Evolutionary conservation across 2,329 filamentous ascomycete species (phyloP).

Genomic region (Fusarium vanettenii): DNA sequence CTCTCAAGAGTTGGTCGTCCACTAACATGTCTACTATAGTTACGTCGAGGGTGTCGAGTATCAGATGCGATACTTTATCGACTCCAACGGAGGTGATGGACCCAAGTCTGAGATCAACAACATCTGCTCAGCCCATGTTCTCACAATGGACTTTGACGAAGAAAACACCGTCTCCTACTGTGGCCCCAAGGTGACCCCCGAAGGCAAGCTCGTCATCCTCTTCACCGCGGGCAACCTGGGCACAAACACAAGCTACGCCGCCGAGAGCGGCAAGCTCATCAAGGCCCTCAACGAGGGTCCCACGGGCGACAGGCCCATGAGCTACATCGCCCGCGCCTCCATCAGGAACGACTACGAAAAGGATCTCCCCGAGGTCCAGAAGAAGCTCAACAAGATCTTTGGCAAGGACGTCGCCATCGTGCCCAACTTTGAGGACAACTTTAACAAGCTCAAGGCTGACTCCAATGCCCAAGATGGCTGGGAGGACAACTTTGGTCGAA

Average conservation of each 20-base stretch:
- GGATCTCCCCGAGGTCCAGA: constrained; percentile 51
- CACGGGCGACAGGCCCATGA: constrained; percentile 50
- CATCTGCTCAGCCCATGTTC: constrained; percentile 55
- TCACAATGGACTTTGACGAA: constrained; percentile 61
- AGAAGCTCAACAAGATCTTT: constrained; percentile 54
- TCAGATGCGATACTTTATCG: constrained; percentile 53
- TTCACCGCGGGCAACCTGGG: constrained; percentile 58
- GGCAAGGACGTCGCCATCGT: constrained; percentile 57
- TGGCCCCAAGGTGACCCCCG: constrained; percentile 54
- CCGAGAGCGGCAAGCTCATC: constrained; percentile 51
- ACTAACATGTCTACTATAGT: constrained; percentile 43
- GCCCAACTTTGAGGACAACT: constrained; percentile 60
- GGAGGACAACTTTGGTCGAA: constrained; percentile 56
- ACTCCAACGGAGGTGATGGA: constrained; percentile 49
- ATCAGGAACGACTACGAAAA: constrained; percentile 58
- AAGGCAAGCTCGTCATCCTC: constrained; percentile 61
- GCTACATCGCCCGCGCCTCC: constrained; percentile 55
- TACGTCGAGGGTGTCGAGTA: constrained; percentile 58
- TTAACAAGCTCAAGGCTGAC: constrained; percentile 52
- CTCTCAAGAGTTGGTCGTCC: no score
- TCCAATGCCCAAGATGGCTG: constrained; percentile 50
- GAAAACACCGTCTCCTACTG: constrained; percentile 55
- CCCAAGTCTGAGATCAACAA: constrained; percentile 61
- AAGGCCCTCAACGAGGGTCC: constrained; percentile 60
- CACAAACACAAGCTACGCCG: constrained; percentile 56